Evolutionary conservation across 352 stramenopile species (phyloP).

Genomic region (Phytophthora fragariae): DNA sequence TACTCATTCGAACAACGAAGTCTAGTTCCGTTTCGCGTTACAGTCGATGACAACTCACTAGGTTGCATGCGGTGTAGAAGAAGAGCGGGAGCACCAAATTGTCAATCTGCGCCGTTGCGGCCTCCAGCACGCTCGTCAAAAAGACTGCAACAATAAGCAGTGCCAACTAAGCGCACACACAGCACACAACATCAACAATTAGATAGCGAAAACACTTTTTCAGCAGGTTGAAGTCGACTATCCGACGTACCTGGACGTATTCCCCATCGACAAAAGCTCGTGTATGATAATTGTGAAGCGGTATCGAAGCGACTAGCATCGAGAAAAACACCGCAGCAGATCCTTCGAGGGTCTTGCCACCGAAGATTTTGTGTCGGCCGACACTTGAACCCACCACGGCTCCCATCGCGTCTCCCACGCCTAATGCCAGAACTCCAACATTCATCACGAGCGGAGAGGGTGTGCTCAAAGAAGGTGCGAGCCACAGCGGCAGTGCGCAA

Average conservation of each 20-base stretch:
- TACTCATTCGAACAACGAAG: too few relatives aligned
- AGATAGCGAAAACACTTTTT: background rate
- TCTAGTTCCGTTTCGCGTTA: slow-evolving; percentile 42
- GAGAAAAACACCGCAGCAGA: slow-evolving; percentile 55
- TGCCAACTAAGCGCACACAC: background rate
- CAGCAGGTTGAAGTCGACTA: background rate
- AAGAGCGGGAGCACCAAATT: slow-evolving; percentile 79
- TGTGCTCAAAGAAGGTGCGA: slow-evolving; percentile 24
- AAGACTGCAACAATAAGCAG: slow-evolving; percentile 25
- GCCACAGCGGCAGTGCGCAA: slow-evolving; percentile 75
- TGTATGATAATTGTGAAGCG: slow-evolving; percentile 50
- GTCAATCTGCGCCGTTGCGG: slow-evolving; percentile 73
- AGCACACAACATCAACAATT: slow-evolving; percentile 6
- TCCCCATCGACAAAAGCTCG: slow-evolving; percentile 22
- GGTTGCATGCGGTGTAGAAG: slow-evolving; percentile 56
- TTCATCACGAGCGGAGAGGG: slow-evolving; percentile 44
- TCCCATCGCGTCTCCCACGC: slow-evolving; percentile 56
- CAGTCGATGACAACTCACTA: slow-evolving; percentile 44
- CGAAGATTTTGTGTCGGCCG: background rate
- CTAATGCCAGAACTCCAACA: slow-evolving; percentile 69
- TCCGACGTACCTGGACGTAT: slow-evolving; percentile 39
- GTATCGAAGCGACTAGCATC: slow-evolving; percentile 50
- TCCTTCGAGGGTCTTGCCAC: background rate
- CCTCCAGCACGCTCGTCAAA: slow-evolving; percentile 69
- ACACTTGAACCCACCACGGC: background rate